Evolutionary conservation across 1,284 basidiomycete species (phyloP).

Genomic region (Boletellus deceptivus): DNA sequence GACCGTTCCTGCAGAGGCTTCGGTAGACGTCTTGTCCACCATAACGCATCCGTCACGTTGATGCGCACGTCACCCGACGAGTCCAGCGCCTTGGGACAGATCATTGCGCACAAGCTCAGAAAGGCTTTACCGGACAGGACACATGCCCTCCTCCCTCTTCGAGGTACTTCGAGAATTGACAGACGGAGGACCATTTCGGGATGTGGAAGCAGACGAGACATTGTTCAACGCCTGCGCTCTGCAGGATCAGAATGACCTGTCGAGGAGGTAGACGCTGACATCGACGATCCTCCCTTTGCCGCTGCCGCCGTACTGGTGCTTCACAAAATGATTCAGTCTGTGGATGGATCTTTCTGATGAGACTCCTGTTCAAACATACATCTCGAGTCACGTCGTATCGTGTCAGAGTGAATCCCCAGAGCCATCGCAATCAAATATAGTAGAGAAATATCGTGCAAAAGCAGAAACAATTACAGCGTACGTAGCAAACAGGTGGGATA

Average conservation of each 20-base stretch:
- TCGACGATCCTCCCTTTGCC: constrained; percentile 29
- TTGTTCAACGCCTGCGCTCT: constrained; percentile 18
- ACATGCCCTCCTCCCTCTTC: constrained; percentile 24
- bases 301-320: constrained; percentile 15
- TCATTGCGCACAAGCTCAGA: constrained; percentile 21
- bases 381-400: constrained; percentile 1
- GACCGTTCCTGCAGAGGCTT: constrained; percentile 22
- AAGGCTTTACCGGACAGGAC: constrained; percentile 16
- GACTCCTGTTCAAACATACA: background rate
- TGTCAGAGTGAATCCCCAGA: constrained; percentile 3
- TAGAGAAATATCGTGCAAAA: constrained; percentile 9
- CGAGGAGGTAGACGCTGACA: constrained; percentile 22
- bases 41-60: constrained; percentile 28
- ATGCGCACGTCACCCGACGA: constrained; percentile 31
- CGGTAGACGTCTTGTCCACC: constrained; percentile 15
- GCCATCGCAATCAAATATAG: constrained; percentile 10
- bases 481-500: constrained; percentile 52
- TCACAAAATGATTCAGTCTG: constrained; percentile 20
- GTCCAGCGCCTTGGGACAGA: constrained; percentile 21
- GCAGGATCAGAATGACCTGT: constrained; percentile 17
- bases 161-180: constrained; percentile 26
- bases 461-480: constrained; percentile 42
- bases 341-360: background rate
- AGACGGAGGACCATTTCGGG: constrained; percentile 22
- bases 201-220: constrained; percentile 25